Evolutionary conservation across 2,329 filamentous ascomycete species (phyloP).

Genomic region (Boeremia exigua): DNA sequence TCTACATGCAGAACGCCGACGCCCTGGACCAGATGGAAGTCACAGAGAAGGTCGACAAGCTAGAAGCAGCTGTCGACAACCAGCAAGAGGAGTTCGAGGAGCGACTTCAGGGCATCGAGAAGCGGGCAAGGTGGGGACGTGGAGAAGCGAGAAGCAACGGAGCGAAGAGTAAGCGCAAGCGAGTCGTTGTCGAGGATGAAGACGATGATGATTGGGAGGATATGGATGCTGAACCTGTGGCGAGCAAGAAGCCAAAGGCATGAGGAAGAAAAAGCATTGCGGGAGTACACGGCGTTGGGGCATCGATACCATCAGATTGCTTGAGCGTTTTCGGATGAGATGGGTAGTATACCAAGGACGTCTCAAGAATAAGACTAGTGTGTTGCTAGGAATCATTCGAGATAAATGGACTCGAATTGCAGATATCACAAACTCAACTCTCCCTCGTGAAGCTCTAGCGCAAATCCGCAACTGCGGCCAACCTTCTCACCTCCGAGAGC

Average conservation of each 20-base stretch:
- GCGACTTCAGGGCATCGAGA: conserved; percentile 60
- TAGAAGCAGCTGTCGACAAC: conserved; percentile 70
- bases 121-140: conserved; percentile 33
- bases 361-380: background rate
- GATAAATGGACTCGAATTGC: background rate
- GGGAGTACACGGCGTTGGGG: conserved; percentile 9
- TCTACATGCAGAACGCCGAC: conserved; percentile 78
- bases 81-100: conserved; percentile 77
- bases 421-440: background rate
- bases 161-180: conserved; percentile 42
- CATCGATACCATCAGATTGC: conserved; percentile 12
- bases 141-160: conserved; percentile 26
- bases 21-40: conserved; percentile 72
- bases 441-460: background rate
- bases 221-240: conserved; percentile 33
- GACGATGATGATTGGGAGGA: conserved; percentile 48
- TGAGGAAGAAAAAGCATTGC: conserved; percentile 13
- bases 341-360: background rate
- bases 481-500: background rate
- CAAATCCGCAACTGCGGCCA: no score
- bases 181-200: conserved; percentile 46
- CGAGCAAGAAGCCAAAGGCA: conserved; percentile 20
- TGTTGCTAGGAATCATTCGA: no score
- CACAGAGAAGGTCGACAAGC: conserved; percentile 71
- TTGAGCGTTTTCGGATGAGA: background rate